These are phyloP conservation scores for Cymbidium sinense DNA, from an alignment of 106 monocot species.

Conservation along the genomic window DNA sequence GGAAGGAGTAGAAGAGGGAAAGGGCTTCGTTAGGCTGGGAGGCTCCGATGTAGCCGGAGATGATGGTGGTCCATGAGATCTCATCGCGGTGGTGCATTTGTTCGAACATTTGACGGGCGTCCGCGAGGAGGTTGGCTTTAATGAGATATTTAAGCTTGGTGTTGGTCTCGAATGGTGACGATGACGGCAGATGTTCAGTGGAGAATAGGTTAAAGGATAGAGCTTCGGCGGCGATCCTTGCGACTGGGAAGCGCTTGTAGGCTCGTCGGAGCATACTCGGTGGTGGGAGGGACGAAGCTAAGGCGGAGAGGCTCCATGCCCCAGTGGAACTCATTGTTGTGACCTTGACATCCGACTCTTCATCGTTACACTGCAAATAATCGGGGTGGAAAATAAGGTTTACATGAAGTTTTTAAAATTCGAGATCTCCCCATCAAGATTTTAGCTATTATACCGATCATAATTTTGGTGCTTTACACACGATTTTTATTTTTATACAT, in stretches of 20 bases:
- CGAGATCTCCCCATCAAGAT: too few relatives aligned
- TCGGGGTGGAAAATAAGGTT: too few relatives aligned
- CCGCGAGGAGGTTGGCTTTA: conserved; percentile 15
- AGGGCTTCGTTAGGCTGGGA: conserved; percentile 35
- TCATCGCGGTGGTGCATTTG: conserved; percentile 37
- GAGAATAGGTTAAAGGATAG: not conserved
- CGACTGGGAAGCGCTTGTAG: not conserved
- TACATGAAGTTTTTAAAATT: too few relatives aligned
- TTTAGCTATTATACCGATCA: too few relatives aligned
- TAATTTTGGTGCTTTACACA: too few relatives aligned
- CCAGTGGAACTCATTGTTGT: too few relatives aligned
- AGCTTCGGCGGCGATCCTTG: not conserved
- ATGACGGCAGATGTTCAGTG: not conserved
- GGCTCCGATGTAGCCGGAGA: conserved; percentile 48
- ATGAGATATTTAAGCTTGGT: conserved; percentile 24
- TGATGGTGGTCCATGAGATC: conserved; percentile 57
- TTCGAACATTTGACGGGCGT: conserved; percentile 54
- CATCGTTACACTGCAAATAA: not conserved
- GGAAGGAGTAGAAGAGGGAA: conserved; percentile 44
- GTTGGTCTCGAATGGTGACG: conserved; percentile 29
- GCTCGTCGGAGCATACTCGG: not conserved
- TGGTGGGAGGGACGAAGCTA: not conserved
- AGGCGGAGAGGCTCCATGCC: not conserved
- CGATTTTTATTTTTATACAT: too few relatives aligned
- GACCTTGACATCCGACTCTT: not conserved